Percentiles rank a stretch among this genome's conserved stretches.
Evolutionary conservation across 164 flowering plant genomes (phyloP).

Genomic region (Cinnamomum chago): DNA sequence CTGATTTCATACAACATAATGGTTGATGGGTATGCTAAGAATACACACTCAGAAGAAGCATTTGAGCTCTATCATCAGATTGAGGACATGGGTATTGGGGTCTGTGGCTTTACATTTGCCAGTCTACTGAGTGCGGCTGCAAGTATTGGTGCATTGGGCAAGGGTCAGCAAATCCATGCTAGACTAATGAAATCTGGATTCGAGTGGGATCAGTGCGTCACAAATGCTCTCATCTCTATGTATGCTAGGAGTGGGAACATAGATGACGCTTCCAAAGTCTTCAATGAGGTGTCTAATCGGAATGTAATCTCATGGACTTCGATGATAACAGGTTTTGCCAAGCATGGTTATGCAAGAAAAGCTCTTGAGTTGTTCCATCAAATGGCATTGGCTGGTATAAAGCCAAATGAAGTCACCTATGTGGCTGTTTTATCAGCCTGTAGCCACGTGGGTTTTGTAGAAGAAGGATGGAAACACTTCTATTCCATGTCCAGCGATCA

Average conservation of each 20-base stretch:
- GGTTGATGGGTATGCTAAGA: conserved; percentile 62
- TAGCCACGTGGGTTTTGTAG: conserved; percentile 70
- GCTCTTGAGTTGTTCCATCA: conserved; percentile 52
- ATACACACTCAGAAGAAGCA: conserved; percentile 47
- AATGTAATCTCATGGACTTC: conserved; percentile 89
- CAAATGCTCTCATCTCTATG: conserved; percentile 77
- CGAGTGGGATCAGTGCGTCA: conserved; percentile 33
- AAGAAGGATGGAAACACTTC: conserved; percentile 72
- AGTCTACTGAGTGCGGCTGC: conserved; percentile 83
- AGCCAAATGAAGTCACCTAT: conserved; percentile 77
- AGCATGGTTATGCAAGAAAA: conserved; percentile 66
- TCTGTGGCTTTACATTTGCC: conserved; percentile 55
- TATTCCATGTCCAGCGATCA: conserved; percentile 49
- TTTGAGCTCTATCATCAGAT: conserved; percentile 51
- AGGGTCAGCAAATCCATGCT: conserved; percentile 79
- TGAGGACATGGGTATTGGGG: conserved; percentile 35
- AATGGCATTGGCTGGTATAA: conserved; percentile 47
- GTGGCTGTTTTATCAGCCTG: conserved; percentile 80
- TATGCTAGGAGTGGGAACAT: conserved; percentile 78
- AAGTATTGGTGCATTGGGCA: conserved; percentile 54
- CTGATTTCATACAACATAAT: conserved; percentile 62
- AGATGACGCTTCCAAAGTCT: conserved; percentile 57
- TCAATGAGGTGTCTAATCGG: conserved; percentile 39
- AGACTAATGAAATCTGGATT: conserved; percentile 59
- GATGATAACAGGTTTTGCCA: conserved; percentile 77